phyloP scores from a whole-genome alignment of 1,284 basidiomycete species.

The Rhodotorula sp. region DNA sequence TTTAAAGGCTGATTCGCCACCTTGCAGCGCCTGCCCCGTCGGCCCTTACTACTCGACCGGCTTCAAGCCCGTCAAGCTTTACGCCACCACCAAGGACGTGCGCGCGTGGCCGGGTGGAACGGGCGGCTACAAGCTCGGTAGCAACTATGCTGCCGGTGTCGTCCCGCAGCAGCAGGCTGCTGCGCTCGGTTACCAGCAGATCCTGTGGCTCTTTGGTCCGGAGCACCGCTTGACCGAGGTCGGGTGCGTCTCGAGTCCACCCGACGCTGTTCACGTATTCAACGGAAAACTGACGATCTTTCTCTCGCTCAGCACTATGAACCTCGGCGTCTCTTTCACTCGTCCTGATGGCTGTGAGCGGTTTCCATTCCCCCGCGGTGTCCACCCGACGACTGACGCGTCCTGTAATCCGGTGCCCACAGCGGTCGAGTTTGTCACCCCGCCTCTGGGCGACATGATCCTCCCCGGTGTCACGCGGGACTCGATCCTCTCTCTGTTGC shows the following conservation, averaged over 20 bases:
- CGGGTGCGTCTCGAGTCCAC: constrained; percentile 46
- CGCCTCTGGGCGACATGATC: constrained; percentile 92
- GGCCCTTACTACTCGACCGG: constrained; percentile 95
- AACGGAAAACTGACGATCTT: no score
- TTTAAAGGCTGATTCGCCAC: constrained; percentile 61
- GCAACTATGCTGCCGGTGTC: constrained; percentile 68
- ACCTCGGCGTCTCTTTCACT: constrained; percentile 84
- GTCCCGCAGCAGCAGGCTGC: constrained; percentile 79
- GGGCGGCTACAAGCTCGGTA: constrained; percentile 86
- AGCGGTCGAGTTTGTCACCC: constrained; percentile 78
- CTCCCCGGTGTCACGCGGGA: constrained; percentile 89
- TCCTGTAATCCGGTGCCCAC: neutral
- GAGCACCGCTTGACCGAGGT: constrained; percentile 82
- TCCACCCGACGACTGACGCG: no score
- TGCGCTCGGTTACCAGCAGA: constrained; percentile 83
- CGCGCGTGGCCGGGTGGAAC: constrained; percentile 56
- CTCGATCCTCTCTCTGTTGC: constrained; percentile 77
- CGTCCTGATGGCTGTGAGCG: constrained; percentile 61
- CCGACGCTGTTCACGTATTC: no score
- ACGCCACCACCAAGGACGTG: constrained; percentile 87
- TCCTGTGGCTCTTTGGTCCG: constrained; percentile 90
- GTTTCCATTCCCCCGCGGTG: no score
- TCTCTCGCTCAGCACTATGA: constrained; percentile 71
- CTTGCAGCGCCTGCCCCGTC: constrained; percentile 82
- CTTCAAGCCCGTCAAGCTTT: constrained; percentile 92